Evolutionary conservation across 2,329 filamentous ascomycete genomes (phyloP).

Genomic region (Neofusicoccum parvum): DNA sequence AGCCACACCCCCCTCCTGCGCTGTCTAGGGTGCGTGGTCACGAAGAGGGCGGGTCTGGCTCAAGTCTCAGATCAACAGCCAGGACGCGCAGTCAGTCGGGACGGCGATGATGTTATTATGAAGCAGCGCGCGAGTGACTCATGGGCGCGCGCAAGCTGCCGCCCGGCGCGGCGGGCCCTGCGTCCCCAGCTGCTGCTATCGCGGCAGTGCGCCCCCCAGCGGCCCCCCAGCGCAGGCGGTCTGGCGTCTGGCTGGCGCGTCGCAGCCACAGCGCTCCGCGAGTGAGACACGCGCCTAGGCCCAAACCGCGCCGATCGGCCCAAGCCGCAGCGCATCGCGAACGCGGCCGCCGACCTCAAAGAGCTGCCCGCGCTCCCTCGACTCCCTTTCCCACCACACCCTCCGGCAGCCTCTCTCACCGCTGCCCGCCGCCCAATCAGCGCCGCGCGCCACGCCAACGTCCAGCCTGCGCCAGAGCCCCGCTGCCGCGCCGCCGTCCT

Average conservation of each 20-base stretch:
- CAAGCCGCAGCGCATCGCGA: slow-evolving; percentile 14
- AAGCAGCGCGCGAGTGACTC: slow-evolving; percentile 18
- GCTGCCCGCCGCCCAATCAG: slow-evolving; percentile 31
- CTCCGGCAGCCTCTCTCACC: slow-evolving; percentile 21
- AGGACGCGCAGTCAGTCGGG: slow-evolving; percentile 11
- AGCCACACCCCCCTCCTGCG: slow-evolving; percentile 15
- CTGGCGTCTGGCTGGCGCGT: not conserved
- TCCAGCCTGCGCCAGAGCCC: slow-evolving; percentile 22
- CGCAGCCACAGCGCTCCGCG: slow-evolving; percentile 4
- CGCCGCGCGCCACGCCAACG: slow-evolving; percentile 25
- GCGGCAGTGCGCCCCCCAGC: not conserved
- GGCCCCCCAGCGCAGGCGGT: not conserved
- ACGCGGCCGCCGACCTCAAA: slow-evolving; percentile 1
- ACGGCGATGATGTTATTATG: slow-evolving; percentile 15
- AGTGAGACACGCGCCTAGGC: slow-evolving; percentile 19
- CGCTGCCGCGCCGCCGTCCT: slow-evolving; percentile 24
- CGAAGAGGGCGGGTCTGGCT: slow-evolving; percentile 11
- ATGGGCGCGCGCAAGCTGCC: slow-evolving; percentile 15
- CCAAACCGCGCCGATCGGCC: slow-evolving; percentile 15
- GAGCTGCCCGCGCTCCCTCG: slow-evolving; percentile 14
- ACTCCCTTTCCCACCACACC: slow-evolving; percentile 20
- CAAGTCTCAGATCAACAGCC: slow-evolving; percentile 20
- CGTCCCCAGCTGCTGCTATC: slow-evolving; percentile 10
- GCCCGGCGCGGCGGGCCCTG: slow-evolving; percentile 11
- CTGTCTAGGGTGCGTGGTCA: slow-evolving; percentile 16